phyloP scores from a whole-genome alignment of 2,329 filamentous ascomycete genomes.

The Orbilia brochopaga region DNA sequence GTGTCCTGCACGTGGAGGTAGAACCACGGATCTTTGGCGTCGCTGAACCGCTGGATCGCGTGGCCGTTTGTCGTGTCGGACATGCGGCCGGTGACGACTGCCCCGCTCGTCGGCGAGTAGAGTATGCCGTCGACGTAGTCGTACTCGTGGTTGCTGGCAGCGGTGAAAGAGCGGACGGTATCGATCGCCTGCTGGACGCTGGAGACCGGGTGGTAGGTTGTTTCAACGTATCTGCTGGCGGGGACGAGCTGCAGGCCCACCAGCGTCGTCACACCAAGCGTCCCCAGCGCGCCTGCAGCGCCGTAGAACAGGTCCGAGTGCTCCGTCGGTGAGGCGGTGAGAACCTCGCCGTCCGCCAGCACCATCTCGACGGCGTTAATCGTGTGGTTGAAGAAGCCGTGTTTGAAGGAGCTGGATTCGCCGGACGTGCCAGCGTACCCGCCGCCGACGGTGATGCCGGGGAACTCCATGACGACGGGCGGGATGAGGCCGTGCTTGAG shows the following conservation, averaged over 20 bases:
- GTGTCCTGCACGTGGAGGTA: conserved; percentile 68
- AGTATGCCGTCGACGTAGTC: conserved; percentile 75
- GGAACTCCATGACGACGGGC: conserved; percentile 74
- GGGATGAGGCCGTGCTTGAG: conserved; percentile 65
- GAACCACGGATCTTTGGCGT: conserved; percentile 72
- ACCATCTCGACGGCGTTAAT: conserved; percentile 70
- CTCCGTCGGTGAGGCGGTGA: conserved; percentile 61
- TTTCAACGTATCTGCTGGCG: conserved; percentile 65
- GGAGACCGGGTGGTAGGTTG: conserved; percentile 62
- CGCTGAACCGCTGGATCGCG: conserved; percentile 62
- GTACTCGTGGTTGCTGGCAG: conserved; percentile 57
- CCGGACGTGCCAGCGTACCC: conserved; percentile 71
- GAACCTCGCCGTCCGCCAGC: conserved; percentile 65
- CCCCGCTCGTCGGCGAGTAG: conserved; percentile 64
- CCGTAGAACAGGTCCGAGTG: conserved; percentile 66
- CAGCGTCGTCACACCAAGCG: conserved; percentile 67
- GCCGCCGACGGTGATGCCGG: conserved; percentile 72
- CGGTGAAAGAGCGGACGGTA: conserved; percentile 60
- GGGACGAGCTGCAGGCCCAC: conserved; percentile 66
- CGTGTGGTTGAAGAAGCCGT: conserved; percentile 71
- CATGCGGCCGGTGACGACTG: conserved; percentile 69
- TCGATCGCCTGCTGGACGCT: conserved; percentile 26
- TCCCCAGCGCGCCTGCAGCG: conserved; percentile 67
- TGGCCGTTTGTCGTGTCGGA: conserved; percentile 61
- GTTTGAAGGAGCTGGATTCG: conserved; percentile 70